Evolutionary conservation across 169 alveolate species (phyloP).

Genomic region (Cryptosporidium baileyi): DNA sequence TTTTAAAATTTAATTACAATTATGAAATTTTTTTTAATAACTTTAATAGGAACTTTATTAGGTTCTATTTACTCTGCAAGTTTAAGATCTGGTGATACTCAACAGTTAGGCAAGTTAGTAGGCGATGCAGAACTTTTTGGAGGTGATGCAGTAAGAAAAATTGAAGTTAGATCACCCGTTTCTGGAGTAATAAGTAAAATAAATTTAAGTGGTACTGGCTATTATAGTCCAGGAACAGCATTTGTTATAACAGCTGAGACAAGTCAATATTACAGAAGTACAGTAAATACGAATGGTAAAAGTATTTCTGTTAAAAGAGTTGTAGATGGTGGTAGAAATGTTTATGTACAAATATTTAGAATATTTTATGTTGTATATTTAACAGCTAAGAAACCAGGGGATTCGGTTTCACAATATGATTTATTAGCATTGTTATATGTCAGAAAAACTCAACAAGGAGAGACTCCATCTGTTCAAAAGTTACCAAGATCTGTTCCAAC

Average conservation of each 20-base stretch:
- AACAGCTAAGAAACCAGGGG: conserved; percentile 25
- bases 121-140: background rate
- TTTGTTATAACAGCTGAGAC: conserved; percentile 41
- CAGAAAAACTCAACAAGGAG: conserved; percentile 38
- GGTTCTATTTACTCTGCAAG: background rate
- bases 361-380: background rate
- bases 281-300: conserved; percentile 22
- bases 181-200: conserved; percentile 10
- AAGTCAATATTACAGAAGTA: conserved; percentile 38
- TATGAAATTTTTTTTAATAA: background rate
- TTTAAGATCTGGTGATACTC: background rate
- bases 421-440: conserved; percentile 22
- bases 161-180: conserved; percentile 62
- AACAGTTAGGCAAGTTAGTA: too few relatives aligned
- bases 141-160: background rate
- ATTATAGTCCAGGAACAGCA: conserved; percentile 56
- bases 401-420: conserved; percentile 13
- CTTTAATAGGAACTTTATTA: background rate
- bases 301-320: conserved; percentile 58
- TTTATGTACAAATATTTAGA: conserved; percentile 50
- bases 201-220: conserved; percentile 10
- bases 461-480: conserved; percentile 28
- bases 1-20: background rate
- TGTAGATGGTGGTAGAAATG: conserved; percentile 52
- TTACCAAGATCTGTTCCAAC: conserved; percentile 69